These are phyloP conservation scores for Scortechinia acanthostroma DNA, from an alignment of 2,329 filamentous ascomycete genomes.

Conservation along the genomic window DNA sequence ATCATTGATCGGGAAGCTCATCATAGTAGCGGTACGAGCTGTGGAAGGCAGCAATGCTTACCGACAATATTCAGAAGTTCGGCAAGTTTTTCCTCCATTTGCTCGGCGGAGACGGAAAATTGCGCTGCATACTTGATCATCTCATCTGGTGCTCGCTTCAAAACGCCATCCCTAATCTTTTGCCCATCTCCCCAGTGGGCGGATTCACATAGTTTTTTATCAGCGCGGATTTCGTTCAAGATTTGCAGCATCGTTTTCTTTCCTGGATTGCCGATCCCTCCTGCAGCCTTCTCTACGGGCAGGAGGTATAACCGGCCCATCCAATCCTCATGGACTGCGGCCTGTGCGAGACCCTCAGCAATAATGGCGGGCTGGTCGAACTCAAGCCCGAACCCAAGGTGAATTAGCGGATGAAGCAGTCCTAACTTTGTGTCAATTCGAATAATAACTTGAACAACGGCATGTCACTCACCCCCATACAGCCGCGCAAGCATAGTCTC, in stretches of 20 bases:
- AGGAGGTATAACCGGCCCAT: slow-evolving; percentile 30
- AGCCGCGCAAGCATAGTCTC: slow-evolving; percentile 44
- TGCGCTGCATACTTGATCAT: slow-evolving; percentile 38
- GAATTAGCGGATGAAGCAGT: slow-evolving; percentile 53
- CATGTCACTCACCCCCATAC: slow-evolving; percentile 30
- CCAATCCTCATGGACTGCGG: slow-evolving; percentile 41
- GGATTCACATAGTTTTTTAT: slow-evolving; percentile 33
- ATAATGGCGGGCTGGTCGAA: slow-evolving; percentile 53
- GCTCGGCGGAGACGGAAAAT: slow-evolving; percentile 35
- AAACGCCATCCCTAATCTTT: background rate
- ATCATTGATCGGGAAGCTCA: slow-evolving; percentile 3
- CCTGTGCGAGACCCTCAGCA: slow-evolving; percentile 49
- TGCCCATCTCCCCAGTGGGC: slow-evolving; percentile 17
- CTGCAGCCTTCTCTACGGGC: slow-evolving; percentile 26
- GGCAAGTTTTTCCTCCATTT: slow-evolving; percentile 33
- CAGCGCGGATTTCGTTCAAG: slow-evolving; percentile 36
- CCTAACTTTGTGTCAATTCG: slow-evolving; percentile 15
- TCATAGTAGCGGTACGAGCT: too few species aligned
- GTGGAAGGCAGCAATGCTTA: slow-evolving; percentile 13
- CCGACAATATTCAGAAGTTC: slow-evolving; percentile 44
- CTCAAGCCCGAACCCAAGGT: slow-evolving; percentile 53
- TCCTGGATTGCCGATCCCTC: slow-evolving; percentile 7
- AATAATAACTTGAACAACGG: background rate
- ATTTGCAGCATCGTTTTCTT: slow-evolving; percentile 32
- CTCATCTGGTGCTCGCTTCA: slow-evolving; percentile 3